Base-by-base conservation (phyloP, 192 early-diverging fungal genomes). In the Paraglomus brasilianum region DNA sequence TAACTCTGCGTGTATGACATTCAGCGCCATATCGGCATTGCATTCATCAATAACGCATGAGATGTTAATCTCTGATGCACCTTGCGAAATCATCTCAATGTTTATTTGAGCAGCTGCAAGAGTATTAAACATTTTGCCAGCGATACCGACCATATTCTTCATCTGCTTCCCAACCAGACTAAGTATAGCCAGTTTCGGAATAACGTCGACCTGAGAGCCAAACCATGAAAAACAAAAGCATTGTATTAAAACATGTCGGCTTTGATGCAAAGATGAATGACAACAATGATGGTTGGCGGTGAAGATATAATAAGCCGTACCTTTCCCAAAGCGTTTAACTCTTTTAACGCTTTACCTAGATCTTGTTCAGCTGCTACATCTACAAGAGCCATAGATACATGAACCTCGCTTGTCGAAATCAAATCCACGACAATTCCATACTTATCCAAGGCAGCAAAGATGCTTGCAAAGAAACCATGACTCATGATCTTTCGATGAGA, bases 21-120 rank as follows among this genome's bases (percentile, higher is more conserved):
- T 82, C 70, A 98, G 78, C 5, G 97, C 97, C 8, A 75, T 77
- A 5, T 83, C 74, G 2, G 93, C 87, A 48, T 83, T 83, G 63
- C 77, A 58, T 61, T 91, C 88, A 38, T 90, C 85, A 76, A 99
- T 95, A 8, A 99, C 95, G 69, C 97, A 99, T 19, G 91, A 93
- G 70, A 99, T 99, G 77, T 99, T 99, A 74, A 99, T 98, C 79
- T 99, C 97, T 9, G 89, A 92, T 4, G 97, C 93, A 43, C 97
- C 97, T 80, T 99, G 97, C 14, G 92, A 94, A 55, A 99, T 99
- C 97, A 99, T 99, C 79, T 99, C 97, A 74, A 99, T 97, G 74
- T 99, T 99, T 71, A 99, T 89, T 65, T 85, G 80, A 49, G 90
- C 86, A 53, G 85, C 88, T 14, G 94, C 93, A 44, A 99, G 79